Evolutionary conservation across 768 basidiomycete species (phyloP).

Genomic region (Serendipita vermifera): DNA sequence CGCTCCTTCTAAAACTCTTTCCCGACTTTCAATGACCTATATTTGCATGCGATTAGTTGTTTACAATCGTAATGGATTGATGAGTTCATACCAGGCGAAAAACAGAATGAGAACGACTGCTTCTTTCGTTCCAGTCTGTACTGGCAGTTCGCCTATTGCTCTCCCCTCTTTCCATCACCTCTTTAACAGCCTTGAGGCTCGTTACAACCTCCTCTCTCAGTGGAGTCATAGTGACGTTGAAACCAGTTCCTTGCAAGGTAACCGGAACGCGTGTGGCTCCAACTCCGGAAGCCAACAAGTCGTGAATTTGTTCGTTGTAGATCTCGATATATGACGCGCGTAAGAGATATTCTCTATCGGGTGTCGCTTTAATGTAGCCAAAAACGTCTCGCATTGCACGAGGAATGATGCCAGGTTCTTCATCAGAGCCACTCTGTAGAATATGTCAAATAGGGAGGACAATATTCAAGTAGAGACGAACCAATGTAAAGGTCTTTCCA

Average conservation of each 20-base stretch:
- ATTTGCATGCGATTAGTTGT: not conserved
- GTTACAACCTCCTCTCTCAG: slow-evolving; percentile 91
- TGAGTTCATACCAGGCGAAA: slow-evolving; percentile 59
- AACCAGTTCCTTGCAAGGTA: slow-evolving; percentile 55
- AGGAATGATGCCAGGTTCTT: slow-evolving; percentile 89
- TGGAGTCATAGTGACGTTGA: slow-evolving; percentile 55
- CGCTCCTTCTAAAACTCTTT: slow-evolving; percentile 30
- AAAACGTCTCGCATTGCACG: slow-evolving; percentile 89
- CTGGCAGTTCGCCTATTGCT: slow-evolving; percentile 78
- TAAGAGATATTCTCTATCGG: slow-evolving; percentile 79
- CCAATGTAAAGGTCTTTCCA: slow-evolving; percentile 61
- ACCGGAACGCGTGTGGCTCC: slow-evolving; percentile 38
- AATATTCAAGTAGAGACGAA: slow-evolving; percentile 14
- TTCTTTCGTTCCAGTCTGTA: slow-evolving; percentile 98
- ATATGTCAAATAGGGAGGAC: not conserved
- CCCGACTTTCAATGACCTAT: slow-evolving; percentile 61
- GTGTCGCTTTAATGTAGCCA: slow-evolving; percentile 51
- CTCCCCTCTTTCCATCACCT: slow-evolving; percentile 76
- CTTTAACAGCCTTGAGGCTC: slow-evolving; percentile 70
- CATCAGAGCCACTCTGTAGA: slow-evolving; percentile 52
- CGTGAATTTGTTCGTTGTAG: slow-evolving; percentile 85
- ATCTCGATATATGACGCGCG: slow-evolving; percentile 95
- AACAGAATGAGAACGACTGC: slow-evolving; percentile 87
- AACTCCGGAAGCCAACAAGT: slow-evolving; percentile 49
- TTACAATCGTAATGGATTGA: not conserved